Percentiles rank a stretch among this genome's conserved stretches.
phyloP scores from a whole-genome alignment of 2,329 filamentous ascomycete species.

The Teratosphaeria viscida region DNA sequence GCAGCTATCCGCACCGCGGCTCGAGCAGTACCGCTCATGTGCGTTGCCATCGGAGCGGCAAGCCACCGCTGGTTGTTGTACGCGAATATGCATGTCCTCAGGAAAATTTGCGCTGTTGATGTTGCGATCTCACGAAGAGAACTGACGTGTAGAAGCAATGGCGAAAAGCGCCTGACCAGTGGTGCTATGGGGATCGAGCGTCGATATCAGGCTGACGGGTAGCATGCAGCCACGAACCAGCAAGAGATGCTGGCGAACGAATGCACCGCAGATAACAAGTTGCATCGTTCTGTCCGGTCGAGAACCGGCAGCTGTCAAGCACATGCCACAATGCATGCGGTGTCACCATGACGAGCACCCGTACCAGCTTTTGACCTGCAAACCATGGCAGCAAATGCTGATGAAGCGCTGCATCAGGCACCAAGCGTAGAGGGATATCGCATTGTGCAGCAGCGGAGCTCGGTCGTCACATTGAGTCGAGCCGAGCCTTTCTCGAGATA shows the following conservation, averaged over 20 bases:
- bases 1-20: neutral
- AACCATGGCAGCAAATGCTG: neutral
- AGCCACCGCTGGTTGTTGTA: neutral
- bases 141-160: neutral
- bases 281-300: neutral
- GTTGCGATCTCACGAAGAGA: neutral
- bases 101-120: neutral
- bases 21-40: neutral
- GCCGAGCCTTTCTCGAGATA: neutral
- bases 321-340: neutral
- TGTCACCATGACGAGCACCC: neutral
- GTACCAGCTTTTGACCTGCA: neutral
- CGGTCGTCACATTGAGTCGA: neutral
- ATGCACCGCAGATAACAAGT: neutral
- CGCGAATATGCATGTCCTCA: neutral
- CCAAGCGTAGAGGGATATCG: no score
- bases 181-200: neutral
- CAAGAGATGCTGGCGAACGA: neutral
- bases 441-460: neutral
- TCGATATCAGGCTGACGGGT: neutral
- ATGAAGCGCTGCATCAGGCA: neutral
- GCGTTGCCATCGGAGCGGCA: neutral
- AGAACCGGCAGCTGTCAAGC: neutral
- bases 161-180: neutral
- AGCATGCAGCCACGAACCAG: neutral